Percentiles rank a stretch among this genome's conserved stretches.
Conservation (phyloP, 176 grass and related monocot genomes). For the Phyllostachys edulis region DNA sequence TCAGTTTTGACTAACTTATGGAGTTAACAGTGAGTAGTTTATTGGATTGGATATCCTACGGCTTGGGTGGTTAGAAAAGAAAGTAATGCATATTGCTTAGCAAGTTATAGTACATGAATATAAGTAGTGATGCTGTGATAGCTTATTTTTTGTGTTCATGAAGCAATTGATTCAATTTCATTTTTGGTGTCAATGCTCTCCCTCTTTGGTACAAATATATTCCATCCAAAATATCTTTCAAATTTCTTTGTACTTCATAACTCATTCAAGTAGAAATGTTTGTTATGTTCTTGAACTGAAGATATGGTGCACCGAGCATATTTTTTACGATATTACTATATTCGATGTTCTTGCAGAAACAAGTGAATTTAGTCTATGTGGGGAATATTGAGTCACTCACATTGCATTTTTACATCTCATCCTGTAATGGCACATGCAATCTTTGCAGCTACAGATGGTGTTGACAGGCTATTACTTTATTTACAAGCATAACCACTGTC, state of each 20-base stretch:
- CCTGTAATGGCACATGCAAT: neutral
- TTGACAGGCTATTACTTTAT: neutral
- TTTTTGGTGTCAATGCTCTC: slow-evolving; percentile 9
- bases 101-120: neutral
- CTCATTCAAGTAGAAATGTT: neutral
- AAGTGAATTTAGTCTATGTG: neutral
- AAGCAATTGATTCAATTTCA: neutral
- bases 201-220: neutral
- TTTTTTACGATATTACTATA: neutral
- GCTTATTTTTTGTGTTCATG: neutral
- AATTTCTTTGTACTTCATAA: neutral
- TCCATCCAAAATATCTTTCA: neutral
- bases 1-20: slow-evolving; percentile 25
- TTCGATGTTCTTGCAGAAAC: neutral
- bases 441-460: slow-evolving; percentile 23
- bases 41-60: neutral
- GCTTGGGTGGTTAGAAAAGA: neutral
- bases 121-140: neutral
- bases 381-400: neutral
- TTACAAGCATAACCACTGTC: neutral
- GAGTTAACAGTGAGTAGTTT: neutral
- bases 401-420: slow-evolving; percentile 13
- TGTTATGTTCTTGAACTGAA: neutral
- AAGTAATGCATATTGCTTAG: neutral
- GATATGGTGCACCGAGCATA: neutral